Evolutionary conservation across 208 protist genomes (phyloP).

Genomic region (Leishmania arabica): DNA sequence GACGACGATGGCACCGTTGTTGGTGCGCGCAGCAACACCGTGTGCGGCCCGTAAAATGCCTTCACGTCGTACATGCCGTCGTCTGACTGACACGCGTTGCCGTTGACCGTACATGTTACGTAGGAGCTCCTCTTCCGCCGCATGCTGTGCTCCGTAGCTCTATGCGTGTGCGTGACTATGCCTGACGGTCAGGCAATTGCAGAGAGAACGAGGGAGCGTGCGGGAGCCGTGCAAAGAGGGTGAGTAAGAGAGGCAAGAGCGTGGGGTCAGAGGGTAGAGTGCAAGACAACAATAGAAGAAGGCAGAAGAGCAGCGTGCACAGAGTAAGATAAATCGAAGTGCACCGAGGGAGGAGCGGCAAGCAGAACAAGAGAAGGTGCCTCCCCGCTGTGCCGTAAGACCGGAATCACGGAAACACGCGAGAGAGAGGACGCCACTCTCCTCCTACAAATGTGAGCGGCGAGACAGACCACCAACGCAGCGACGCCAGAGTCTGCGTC

Average conservation of each 20-base stretch:
- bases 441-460: background rate
- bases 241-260: background rate
- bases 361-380: background rate
- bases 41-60: constrained; percentile 32
- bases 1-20: background rate
- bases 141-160: background rate
- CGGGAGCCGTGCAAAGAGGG: background rate
- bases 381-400: background rate
- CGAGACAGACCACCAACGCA: background rate
- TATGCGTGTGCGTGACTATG: background rate
- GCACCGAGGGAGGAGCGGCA: too few relatives aligned
- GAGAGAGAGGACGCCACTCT: background rate
- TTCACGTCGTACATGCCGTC: constrained; percentile 49
- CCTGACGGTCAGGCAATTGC: background rate
- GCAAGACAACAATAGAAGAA: background rate
- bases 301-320: background rate
- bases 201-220: background rate
- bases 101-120: constrained; percentile 41
- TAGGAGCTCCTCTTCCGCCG: background rate
- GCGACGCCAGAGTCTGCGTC: background rate
- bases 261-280: background rate
- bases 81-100: constrained; percentile 15
- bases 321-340: background rate
- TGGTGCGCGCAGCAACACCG: constrained; percentile 38
- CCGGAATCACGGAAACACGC: background rate